These are phyloP conservation scores for Lunularia cruciata DNA, from an alignment of 225 moss, liverwort and hornwort species.

Conservation along the genomic window DNA sequence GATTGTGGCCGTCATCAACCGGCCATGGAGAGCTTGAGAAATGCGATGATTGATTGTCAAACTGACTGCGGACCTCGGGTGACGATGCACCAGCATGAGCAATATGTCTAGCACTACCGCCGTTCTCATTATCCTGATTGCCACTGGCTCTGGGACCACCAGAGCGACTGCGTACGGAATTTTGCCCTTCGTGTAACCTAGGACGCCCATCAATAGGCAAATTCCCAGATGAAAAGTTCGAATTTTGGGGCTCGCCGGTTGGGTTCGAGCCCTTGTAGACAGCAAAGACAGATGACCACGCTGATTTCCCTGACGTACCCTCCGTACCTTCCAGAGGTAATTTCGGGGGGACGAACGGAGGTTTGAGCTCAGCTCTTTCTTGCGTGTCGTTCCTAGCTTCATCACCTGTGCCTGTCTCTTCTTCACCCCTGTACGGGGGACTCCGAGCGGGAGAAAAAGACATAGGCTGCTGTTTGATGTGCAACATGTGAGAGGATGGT, in stretches of 20 bases:
- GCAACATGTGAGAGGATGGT: constrained; percentile 12
- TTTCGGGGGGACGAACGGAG: constrained; percentile 11
- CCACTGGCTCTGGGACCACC: constrained; percentile 2
- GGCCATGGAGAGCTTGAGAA: constrained; percentile 49
- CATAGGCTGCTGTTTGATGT: constrained; percentile 17
- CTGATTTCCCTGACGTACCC: constrained; percentile 8
- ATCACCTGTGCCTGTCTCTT: constrained; percentile 9
- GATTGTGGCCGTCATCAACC: constrained; percentile 22
- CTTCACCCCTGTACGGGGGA: constrained; percentile 18
- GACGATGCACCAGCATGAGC: constrained; percentile 6
- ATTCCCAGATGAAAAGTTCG: constrained; percentile 12
- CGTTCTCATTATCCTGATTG: constrained; percentile 16
- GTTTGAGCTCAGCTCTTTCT: constrained; percentile 4
- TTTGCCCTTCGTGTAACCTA: constrained; percentile 22
- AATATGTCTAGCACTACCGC: neutral
- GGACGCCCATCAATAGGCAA: constrained; percentile 21
- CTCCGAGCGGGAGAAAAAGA: constrained; percentile 21
- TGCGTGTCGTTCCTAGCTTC: constrained; percentile 14
- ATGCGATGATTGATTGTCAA: constrained; percentile 44
- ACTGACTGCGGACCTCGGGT: constrained; percentile 26
- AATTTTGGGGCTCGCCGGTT: neutral
- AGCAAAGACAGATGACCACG: constrained; percentile 34
- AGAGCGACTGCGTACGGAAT: neutral
- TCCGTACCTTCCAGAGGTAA: constrained; percentile 16
- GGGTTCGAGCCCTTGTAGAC: constrained; percentile 24